Evolutionary conservation across 164 flowering plant genomes (phyloP), one percentile per base, ranked within the genome.

Genomic region (Tetrastigma voinierianum): DNA sequence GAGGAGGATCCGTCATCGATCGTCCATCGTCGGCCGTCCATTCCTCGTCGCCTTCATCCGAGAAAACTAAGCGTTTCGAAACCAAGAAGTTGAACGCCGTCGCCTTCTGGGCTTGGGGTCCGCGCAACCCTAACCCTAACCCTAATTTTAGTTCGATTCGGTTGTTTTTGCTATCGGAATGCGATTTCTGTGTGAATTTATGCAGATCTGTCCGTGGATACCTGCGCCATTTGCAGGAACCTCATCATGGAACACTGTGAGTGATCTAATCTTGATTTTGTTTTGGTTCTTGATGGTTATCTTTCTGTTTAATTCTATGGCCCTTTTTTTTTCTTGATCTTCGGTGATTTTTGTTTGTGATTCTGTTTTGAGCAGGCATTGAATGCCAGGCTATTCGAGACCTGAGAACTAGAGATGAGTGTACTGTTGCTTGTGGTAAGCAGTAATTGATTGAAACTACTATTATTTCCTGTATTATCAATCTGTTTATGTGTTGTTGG

Each of bases 171-270:
- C 45, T 59, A 11, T 68, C 6, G 40, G 13, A 17, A 25, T 20
- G 2, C 10, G 5, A 16, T 49, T 15, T 4, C 21, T 57, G 43
- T 46, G 3, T 58, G 32, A 19, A 11, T 67, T 62, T 46, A 10
- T 74, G 82, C 80, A 88, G 93, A 88, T 82, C 85, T 86, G 55
- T 88, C 89, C 18, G 95, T 86, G n/a, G 91, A 87, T 59, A 87
- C 86, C 66, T 89, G 97, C 66, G 93, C 93, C 2, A 89, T 91
- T 64, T 90, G 94, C 77, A 72, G 96, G 70, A 90, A 90, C 68
- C 96, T 88, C 65, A 89, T 90, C 81, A 90, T 90, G 96, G 94
- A 90, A 79, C 96, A 87, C 25, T 91, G 97, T 91, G 64, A 80
- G 96, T 75, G 12, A 62, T 47, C 8, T 64, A 13, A 10, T 17